Conservation (phyloP, 2,329 filamentous ascomycete species). For the Talaromyces sp. region DNA sequence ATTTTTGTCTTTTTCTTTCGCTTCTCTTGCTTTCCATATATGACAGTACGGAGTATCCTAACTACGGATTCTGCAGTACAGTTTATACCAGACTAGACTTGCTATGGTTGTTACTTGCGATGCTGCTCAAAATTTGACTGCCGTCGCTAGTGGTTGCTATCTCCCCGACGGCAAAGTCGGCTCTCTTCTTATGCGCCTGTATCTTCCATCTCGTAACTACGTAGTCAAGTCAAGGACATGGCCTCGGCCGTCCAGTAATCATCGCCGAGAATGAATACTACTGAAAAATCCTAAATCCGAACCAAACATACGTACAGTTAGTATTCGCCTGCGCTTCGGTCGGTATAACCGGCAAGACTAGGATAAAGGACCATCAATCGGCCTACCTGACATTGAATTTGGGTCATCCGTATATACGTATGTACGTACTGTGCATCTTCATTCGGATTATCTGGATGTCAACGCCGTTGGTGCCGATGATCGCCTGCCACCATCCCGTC, state of each 20-base stretch:
- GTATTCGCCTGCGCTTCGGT: not conserved
- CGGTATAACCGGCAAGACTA: not conserved
- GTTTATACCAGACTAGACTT: constrained; percentile 2
- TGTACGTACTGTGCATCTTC: not conserved
- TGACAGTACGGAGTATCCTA: not conserved
- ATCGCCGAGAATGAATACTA: not conserved
- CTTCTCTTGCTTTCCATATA: not conserved
- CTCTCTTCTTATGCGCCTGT: not conserved
- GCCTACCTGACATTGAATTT: not conserved
- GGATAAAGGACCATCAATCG: not conserved
- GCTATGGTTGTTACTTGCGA: constrained; percentile 1
- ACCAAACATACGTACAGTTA: not conserved
- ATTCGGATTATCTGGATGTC: not conserved
- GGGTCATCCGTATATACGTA: not conserved
- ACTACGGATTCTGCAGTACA: not conserved
- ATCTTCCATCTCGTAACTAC: not conserved
- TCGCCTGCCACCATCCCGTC: not conserved
- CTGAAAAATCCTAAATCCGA: not conserved
- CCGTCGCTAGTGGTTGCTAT: not conserved
- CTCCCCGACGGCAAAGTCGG: constrained; percentile 12
- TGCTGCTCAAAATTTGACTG: not conserved
- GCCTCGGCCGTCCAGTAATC: not conserved
- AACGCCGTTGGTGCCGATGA: constrained; percentile 7
- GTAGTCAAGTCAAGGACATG: not conserved
- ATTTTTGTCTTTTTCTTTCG: constrained; percentile 12